Evolutionary conservation across 2,329 filamentous ascomycete species (phyloP).

Genomic region (Colletotrichum falcatum): DNA sequence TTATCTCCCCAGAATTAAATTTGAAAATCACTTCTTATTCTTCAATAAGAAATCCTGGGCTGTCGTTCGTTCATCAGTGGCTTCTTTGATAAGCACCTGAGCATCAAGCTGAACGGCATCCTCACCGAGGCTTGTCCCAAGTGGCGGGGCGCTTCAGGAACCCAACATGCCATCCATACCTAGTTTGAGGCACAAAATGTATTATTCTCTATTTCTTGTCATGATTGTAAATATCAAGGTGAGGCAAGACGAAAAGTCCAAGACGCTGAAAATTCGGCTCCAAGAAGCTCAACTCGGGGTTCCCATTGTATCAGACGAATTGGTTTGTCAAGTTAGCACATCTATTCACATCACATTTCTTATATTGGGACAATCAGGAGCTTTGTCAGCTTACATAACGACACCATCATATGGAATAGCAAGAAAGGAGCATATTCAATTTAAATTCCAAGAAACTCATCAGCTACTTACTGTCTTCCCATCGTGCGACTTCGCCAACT

Average conservation of each 20-base stretch:
- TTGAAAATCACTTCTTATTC: not conserved
- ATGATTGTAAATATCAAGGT: not conserved
- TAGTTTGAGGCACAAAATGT: not conserved
- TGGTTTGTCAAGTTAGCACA: not conserved
- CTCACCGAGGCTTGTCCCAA: not conserved
- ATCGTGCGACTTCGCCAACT: not conserved
- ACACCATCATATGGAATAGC: not conserved
- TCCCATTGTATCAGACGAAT: not conserved
- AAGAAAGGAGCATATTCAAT: not conserved
- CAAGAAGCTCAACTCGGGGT: not conserved
- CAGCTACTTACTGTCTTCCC: too few relatives aligned
- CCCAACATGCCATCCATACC: not conserved
- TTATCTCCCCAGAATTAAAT: too few relatives aligned
- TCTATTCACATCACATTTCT: not conserved
- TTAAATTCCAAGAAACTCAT: too few relatives aligned
- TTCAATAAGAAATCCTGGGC: not conserved
- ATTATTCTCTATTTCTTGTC: not conserved
- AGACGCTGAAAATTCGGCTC: too few relatives aligned
- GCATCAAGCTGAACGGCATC: not conserved
- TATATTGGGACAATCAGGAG: not conserved
- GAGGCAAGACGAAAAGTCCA: too few relatives aligned
- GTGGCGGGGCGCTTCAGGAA: not conserved
- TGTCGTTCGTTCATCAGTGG: not conserved
- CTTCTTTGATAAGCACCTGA: not conserved
- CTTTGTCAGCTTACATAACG: not conserved